Conservation (phyloP, 148 eudicot species). For the Rhododendron griersonianum region DNA sequence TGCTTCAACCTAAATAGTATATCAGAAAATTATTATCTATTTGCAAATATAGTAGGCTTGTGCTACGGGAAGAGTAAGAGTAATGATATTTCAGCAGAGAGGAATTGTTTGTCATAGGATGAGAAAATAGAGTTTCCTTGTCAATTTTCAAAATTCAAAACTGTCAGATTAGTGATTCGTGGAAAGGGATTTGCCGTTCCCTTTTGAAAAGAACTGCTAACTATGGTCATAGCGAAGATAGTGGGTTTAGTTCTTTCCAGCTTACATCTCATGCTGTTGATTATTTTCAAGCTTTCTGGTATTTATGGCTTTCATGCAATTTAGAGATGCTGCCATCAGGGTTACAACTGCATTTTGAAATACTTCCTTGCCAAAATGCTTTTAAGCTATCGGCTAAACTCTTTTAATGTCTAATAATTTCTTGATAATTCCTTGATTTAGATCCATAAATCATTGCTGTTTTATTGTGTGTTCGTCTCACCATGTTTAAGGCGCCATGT, state of each 20-base stretch:
- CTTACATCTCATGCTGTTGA: background rate
- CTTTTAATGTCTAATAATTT: background rate
- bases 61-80: background rate
- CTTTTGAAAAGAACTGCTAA: background rate
- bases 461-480: background rate
- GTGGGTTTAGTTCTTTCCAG: background rate
- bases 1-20: background rate
- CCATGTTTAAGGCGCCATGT: background rate
- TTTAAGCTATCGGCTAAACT: background rate
- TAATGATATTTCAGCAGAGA: background rate
- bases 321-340: background rate
- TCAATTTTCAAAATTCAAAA: background rate
- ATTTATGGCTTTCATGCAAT: background rate
- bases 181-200: background rate
- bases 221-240: background rate
- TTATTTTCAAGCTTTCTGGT: background rate
- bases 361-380: background rate
- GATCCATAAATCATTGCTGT: background rate
- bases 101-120: background rate
- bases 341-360: background rate
- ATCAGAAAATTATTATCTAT: background rate
- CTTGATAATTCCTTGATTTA: background rate
- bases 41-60: background rate
- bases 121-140: background rate
- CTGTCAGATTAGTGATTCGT: background rate